Conservation (phyloP, 768 basidiomycete genomes). For the Strobilomyces dryophilus region DNA sequence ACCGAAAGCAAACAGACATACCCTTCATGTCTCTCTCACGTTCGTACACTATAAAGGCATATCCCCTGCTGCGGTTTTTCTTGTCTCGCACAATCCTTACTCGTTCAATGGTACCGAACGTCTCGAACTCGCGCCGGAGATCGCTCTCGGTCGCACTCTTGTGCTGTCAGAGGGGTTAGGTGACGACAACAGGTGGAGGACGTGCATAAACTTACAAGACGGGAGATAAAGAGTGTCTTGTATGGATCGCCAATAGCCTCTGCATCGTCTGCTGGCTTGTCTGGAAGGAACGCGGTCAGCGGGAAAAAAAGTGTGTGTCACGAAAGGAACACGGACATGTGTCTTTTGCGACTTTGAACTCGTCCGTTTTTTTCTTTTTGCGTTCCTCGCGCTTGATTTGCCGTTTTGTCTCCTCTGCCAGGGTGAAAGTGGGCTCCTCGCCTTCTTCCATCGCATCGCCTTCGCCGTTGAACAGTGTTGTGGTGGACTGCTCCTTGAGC, state of each 20-base stretch:
- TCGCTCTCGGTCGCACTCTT: constrained; percentile 91
- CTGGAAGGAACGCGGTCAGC: constrained; percentile 38
- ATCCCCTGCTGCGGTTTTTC: constrained; percentile 82
- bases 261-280: constrained; percentile 88
- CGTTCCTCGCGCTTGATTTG: constrained; percentile 75
- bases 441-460: constrained; percentile 78
- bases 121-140: constrained; percentile 91
- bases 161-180: constrained; percentile 50
- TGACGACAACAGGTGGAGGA: background rate
- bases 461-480: constrained; percentile 55
- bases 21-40: constrained; percentile 99
- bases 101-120: constrained; percentile 91
- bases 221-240: constrained; percentile 95
- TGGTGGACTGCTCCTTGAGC: constrained; percentile 76
- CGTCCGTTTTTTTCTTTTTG: constrained; percentile 70
- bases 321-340: constrained; percentile 59
- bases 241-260: constrained; percentile 96
- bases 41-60: constrained; percentile 97
- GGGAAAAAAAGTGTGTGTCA: background rate
- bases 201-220: constrained; percentile 53
- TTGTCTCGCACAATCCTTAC: constrained; percentile 91
- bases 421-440: constrained; percentile 76
- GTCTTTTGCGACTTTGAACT: constrained; percentile 78
- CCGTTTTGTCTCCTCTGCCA: constrained; percentile 78
- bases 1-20: constrained; percentile 28